Evolutionary conservation across 1,284 basidiomycete genomes (phyloP), one percentile per base, ranked within the genome.

Genomic region (Grifola frondosa): DNA sequence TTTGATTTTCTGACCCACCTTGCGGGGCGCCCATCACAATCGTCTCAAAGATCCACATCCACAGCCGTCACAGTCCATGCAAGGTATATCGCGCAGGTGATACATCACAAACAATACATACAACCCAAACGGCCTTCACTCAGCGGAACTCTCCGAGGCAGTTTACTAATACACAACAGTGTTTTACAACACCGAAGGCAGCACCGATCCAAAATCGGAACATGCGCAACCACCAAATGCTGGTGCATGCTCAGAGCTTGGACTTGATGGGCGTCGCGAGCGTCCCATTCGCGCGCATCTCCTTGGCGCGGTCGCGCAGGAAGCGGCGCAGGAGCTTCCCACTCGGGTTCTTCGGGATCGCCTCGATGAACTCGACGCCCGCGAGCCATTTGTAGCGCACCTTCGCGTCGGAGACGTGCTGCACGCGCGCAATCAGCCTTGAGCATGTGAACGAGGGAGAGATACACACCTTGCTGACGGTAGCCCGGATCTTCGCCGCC

Each of bases 391-490:
- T 58, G 48, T 53, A 58, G 32, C 41, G 36, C 40, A 50, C 46
- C 45, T 58, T 58, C 48, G 51, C 46, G 44, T 56, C 54, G 31
- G 52, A 43, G 9, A 58, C 57, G 26, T 58, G 51, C 57, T 58
- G 41, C 38, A n/a, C 30, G 22, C 35, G 23, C 28, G 11, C 17
- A 15, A 34, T 46, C 39, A 46, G 31, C 35, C 11, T 16, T 5
- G n/a, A 7, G n/a, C 31, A 15, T 15, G 7, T 30, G 13, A 16
- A 11, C 20, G 17, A 22, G 17, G 21, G 6, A 29, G 25, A 17
- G 3, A 29, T 6, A 88, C 68, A 51, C 73, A 89, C 5, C 54
- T 58, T 50, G 31, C 50, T 49, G 34, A 58, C 46, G 39, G 46
- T 48, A n/a, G 30, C 45, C 24, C 48, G 37, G 30, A 53, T 42